Conservation (phyloP, 306 rosid genomes). For the Sesbania bispinosa region DNA sequence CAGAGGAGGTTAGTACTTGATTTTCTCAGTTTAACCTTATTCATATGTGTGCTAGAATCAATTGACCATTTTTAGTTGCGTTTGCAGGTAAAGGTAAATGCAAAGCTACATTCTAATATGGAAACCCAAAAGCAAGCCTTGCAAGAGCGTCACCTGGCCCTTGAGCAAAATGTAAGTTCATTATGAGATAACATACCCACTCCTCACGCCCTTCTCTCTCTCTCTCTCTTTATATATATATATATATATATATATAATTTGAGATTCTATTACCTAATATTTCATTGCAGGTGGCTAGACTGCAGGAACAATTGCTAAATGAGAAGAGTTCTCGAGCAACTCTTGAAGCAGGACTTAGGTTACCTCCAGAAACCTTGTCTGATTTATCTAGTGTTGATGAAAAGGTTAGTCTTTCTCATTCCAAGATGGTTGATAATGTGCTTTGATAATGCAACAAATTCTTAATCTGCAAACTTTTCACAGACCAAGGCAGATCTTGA, state of each 20-base stretch:
- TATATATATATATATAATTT: not conserved
- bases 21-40: constrained; percentile 23
- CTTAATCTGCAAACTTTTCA: constrained; percentile 26
- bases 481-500: constrained; percentile 70
- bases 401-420: constrained; percentile 34
- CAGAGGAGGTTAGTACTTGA: constrained; percentile 53
- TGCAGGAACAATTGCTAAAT: constrained; percentile 65
- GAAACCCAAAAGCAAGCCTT: constrained; percentile 53
- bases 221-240: too few relatives aligned
- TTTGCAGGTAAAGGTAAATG: constrained; percentile 62
- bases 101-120: constrained; percentile 44
- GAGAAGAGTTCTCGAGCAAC: constrained; percentile 59
- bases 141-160: constrained; percentile 68
- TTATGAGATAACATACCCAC: constrained; percentile 16
- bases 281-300: constrained; percentile 59
- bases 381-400: constrained; percentile 46
- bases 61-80: too few relatives aligned
- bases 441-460: constrained; percentile 26
- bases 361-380: too few relatives aligned
- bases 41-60: constrained; percentile 4
- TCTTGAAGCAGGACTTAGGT: constrained; percentile 52
- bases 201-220: too few relatives aligned
- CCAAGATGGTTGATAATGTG: not conserved
- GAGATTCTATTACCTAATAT: constrained; percentile 8
- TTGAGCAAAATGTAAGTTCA: constrained; percentile 73